Evolutionary conservation across 73 alveolate species (phyloP), one percentile per base, ranked within the genome.

Genomic region (Diophrys appendiculata): DNA sequence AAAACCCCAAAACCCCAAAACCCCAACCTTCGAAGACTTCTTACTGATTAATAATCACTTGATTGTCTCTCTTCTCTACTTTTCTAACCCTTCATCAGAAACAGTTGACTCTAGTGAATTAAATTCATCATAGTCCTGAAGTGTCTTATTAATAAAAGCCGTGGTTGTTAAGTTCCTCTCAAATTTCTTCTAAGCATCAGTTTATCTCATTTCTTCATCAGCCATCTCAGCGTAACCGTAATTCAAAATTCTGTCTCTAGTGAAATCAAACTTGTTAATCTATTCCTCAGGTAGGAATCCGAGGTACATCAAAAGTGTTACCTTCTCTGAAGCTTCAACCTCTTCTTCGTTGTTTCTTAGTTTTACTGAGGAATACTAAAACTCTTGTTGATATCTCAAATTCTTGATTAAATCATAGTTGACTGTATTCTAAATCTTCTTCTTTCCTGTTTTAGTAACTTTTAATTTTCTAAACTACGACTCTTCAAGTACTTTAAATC

Each of bases 231-330:
- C n/a, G n/a, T n/a, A n/a, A n/a, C 29, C 33, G 11, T 64, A 27
- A 11, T 11, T 5, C 22, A 23, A 5, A 11, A 23, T 64, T 27
- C 30, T 64, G 26, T 67, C 80, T 29, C 68, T 68, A n/a, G 30
- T 22, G 32, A 78, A 78, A 3, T 69, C 24, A 73, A 78, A 78
- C n/a, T 68, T 33, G 8, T 33, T 28, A 13, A 77, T 77, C 32
- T 68, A 54, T 54, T 78, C 77, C n/a, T 78, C 80, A 33, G 79
- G 80, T 18, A 78, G 3, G 80, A 68, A 78, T 24, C 80, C 87
- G 28, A 78, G 32, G 55, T 78, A 67, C 30, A 78, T 67, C 14
- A 78, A 27, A 28, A 78, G 27, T 31, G 34, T 78, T 8, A 78
- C 87, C 23, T 69, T 68, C 81, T 78, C 54, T 5, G 87, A 76